Percentiles rank a stretch among this genome's conserved stretches.
Conservation (phyloP, 108 stramenopile species). For the Chaetoceros muelleri region DNA sequence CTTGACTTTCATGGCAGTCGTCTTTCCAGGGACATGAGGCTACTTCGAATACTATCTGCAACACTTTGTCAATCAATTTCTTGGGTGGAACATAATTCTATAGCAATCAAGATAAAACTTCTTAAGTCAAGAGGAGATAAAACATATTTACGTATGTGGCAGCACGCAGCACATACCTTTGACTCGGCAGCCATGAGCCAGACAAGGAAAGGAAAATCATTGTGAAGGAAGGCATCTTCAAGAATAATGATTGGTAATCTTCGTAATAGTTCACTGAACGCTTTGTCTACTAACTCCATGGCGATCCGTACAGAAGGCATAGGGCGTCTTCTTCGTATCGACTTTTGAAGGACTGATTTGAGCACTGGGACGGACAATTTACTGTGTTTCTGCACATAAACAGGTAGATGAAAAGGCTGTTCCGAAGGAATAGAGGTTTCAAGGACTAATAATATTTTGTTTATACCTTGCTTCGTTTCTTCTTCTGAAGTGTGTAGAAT, state of each 20-base stretch:
- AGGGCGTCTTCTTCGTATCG: constrained; percentile 61
- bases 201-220: constrained; percentile 63
- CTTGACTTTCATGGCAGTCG: no score
- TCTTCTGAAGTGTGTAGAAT: neutral
- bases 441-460: neutral
- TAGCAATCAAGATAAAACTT: neutral
- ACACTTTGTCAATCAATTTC: constrained; percentile 21
- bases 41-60: constrained; percentile 67
- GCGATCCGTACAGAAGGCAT: constrained; percentile 73
- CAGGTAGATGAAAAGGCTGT: neutral
- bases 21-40: constrained; percentile 68
- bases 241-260: constrained; percentile 80
- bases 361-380: constrained; percentile 35
- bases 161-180: constrained; percentile 33
- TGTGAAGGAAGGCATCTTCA: constrained; percentile 87
- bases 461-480: neutral
- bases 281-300: constrained; percentile 67
- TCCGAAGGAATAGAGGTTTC: neutral
- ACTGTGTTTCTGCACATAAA: neutral
- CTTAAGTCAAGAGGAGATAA: neutral
- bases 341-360: constrained; percentile 85
- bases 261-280: constrained; percentile 52
- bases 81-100: constrained; percentile 21
- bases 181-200: constrained; percentile 87
- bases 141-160: neutral